phyloP scores from a whole-genome alignment of 768 basidiomycete genomes.

The Pleurotus tuoliensis region DNA sequence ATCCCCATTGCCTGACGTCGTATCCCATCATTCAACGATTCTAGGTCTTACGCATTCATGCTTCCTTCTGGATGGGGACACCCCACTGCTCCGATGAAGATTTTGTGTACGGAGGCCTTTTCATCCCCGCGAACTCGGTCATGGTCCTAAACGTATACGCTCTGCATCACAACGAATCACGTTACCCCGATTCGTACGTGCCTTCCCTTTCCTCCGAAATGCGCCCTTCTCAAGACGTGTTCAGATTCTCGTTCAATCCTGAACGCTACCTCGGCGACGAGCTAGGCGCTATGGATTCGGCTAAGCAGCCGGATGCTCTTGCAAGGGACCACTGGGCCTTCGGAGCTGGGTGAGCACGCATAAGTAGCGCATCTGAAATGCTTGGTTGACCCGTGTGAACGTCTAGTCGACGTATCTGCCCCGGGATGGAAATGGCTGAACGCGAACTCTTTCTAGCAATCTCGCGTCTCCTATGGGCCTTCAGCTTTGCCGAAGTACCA shows the following conservation, averaged over 20 bases:
- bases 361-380: neutral
- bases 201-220: neutral
- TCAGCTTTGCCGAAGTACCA: conserved; percentile 20
- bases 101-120: conserved; percentile 27
- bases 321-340: conserved; percentile 35
- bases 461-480: conserved; percentile 32
- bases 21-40: neutral
- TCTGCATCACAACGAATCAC: conserved; percentile 20
- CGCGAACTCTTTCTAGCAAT: conserved; percentile 31
- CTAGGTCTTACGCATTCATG: conserved; percentile 18
- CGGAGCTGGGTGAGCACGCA: conserved; percentile 28
- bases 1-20: neutral
- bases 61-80: conserved; percentile 22
- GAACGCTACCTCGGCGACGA: conserved; percentile 29
- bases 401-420: conserved; percentile 27
- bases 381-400: neutral
- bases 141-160: conserved; percentile 26
- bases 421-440: conserved; percentile 30
- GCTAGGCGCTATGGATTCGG: conserved; percentile 22
- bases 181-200: conserved; percentile 28
- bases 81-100: conserved; percentile 25
- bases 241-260: conserved; percentile 25
- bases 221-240: neutral
- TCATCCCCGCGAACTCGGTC: conserved; percentile 23
- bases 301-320: conserved; percentile 24